Percentiles rank a stretch among this genome's conserved stretches.
phyloP scores from a whole-genome alignment of 169 alveolate genomes.

The Cyclospora cayetanensis region DNA sequence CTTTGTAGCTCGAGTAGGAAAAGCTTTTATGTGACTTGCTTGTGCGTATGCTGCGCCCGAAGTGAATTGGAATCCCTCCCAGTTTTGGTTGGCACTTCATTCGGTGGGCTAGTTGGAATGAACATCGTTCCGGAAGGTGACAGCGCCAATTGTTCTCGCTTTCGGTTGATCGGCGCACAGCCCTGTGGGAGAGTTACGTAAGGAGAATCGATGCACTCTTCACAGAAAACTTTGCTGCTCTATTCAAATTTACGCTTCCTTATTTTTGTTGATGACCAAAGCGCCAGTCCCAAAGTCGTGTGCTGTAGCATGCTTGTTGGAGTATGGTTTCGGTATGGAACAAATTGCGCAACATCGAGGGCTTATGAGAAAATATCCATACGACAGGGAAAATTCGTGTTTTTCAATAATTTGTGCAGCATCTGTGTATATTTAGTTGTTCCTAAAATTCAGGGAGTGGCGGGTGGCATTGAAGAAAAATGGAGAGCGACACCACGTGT shows the following conservation, averaged over 20 bases:
- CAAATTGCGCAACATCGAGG: no score
- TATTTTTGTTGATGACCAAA: no score
- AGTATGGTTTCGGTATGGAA: no score
- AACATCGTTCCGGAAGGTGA: background rate
- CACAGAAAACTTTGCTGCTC: no score
- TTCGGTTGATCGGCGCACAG: background rate
- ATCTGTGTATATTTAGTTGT: background rate
- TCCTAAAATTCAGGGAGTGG: constrained; percentile 38
- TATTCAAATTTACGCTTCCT: no score
- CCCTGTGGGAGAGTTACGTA: constrained; percentile 42
- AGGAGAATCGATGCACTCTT: background rate
- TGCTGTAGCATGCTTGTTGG: no score
- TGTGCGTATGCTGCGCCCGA: constrained; percentile 25
- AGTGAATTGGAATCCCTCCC: constrained; percentile 20
- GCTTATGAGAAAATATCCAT: background rate
- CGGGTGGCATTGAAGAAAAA: background rate
- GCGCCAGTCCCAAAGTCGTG: no score
- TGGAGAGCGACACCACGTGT: background rate
- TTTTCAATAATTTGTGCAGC: background rate
- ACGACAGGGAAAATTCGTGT: background rate
- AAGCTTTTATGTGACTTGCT: no score
- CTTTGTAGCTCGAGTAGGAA: background rate
- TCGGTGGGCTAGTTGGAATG: constrained; percentile 43
- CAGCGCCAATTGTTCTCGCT: background rate
- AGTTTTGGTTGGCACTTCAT: constrained; percentile 8